These are phyloP conservation scores for Ceratocystis alfenasii DNA, from an alignment of 2,329 filamentous ascomycete species.

Conservation along the genomic window DNA sequence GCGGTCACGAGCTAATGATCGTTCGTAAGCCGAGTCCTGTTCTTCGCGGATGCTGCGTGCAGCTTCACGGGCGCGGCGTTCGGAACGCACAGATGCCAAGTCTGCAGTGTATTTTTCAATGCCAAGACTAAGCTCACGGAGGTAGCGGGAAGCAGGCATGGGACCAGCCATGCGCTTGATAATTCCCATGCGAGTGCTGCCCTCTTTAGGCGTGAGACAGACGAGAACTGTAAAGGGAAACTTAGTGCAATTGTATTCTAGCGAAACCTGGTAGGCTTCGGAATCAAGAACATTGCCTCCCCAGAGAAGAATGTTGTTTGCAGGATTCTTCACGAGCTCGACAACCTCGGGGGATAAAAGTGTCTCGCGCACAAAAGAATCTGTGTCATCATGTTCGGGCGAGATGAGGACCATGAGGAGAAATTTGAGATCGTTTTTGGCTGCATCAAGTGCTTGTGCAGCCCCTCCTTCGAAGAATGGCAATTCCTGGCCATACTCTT, in stretches of 20 bases:
- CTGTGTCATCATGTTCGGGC: conserved; percentile 88
- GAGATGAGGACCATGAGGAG: conserved; percentile 79
- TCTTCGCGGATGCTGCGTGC: conserved; percentile 71
- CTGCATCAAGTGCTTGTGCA: conserved; percentile 77
- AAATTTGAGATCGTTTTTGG: conserved; percentile 85
- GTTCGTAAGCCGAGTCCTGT: conserved; percentile 88
- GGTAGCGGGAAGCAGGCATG: conserved; percentile 55
- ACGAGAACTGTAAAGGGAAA: conserved; percentile 83
- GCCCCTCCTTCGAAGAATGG: conserved; percentile 82
- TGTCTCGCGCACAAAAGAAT: conserved; percentile 68
- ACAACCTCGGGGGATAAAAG: conserved; percentile 64
- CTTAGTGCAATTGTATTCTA: conserved; percentile 76
- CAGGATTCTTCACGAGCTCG: conserved; percentile 59
- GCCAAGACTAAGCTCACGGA: conserved; percentile 60
- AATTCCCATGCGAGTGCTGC: conserved; percentile 80
- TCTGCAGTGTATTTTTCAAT: conserved; percentile 67
- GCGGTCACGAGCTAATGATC: conserved; percentile 74
- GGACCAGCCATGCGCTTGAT: conserved; percentile 67
- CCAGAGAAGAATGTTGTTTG: conserved; percentile 79
- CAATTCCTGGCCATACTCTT: conserved; percentile 68
- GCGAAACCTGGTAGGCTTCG: conserved; percentile 87
- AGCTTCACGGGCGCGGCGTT: conserved; percentile 67
- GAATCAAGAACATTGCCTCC: conserved; percentile 85
- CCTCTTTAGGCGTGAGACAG: conserved; percentile 74
- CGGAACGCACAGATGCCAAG: conserved; percentile 60